Evolutionary conservation across 2,329 filamentous ascomycete genomes (phyloP), one percentile per base, ranked within the genome.

Genomic region (Sarocladiaceae sp.): DNA sequence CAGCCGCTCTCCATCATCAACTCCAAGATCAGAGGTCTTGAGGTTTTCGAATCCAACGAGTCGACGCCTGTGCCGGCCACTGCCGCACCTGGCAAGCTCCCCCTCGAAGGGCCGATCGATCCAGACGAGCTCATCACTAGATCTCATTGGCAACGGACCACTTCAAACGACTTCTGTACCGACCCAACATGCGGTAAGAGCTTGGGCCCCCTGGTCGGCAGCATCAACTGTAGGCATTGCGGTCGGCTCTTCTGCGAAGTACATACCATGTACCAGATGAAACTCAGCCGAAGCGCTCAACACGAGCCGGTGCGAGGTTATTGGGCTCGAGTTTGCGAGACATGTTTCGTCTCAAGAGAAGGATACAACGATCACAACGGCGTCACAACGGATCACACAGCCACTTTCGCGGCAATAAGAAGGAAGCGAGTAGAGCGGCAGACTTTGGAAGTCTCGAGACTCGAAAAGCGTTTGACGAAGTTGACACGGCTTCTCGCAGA

Each of bases 181-280:
- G 93, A 98, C 55, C 91, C 90, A 1, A 73, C 83, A 16, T 98
- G 93, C 55, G 87, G 82, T 23, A 87, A 85, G 62, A 77, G 82
- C 20, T 68, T 98, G 4, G 89, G 88, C 1, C 76, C 84, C 3
- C 75, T 85, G 6, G 90, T 85, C 55, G 88, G 89, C 15, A 89
- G 76, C 56, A 82, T 98, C 55, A 96, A 98, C 62, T 98, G 93
- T 64, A 78, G 93, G 50, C 88, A 90, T 50, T 98, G 93, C 57
- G 93, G 93, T 6, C 83, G 84, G 54, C 68, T 98, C 32, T 98
- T 97, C 60, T 98, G 93, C 64, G 93, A 97, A 58, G 87, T 91
- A 54, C 93, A 98, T 62, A 97, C 93, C 43, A 95, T 98, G 90
- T 98, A 97, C 59, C 91, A 98, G 68, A 97, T 97, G 86, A 96